Evolutionary conservation across 352 stramenopile species (phyloP), one percentile per base, ranked within the genome.

Genomic region (Achlya hypogyna): DNA sequence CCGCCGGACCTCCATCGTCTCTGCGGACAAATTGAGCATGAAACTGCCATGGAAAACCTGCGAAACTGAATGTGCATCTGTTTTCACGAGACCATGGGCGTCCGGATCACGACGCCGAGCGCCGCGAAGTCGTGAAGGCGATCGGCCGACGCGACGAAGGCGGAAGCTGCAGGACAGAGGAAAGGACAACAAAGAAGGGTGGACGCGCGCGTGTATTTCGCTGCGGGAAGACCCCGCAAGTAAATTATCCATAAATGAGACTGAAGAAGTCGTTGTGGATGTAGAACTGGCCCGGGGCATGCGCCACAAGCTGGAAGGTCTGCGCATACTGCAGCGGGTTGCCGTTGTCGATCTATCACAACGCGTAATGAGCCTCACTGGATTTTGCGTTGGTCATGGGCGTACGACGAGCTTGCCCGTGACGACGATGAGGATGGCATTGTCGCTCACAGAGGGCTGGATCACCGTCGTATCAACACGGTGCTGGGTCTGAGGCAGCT

Each of bases 221-320:
- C 38, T n/a, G n/a, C n/a, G n/a, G 38, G 2, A 45, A n/a, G 14
- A 45, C n/a, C 14, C 12, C 38, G 38, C 12, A 18, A 18, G 12
- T 45, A 45, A 56, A 25, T 85, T 97, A 96, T 73, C 91, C 95
- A 78, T 98, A 98, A 77, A 98, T 97, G 68, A 99, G 86, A 80
- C 96, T 88, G 82, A 98, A 98, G 43, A 99, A 76, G 75, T 97
- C 89, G 79, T 99, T 99, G 75, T 98, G 92, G 54, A 99, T 96
- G 81, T 98, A 98, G 79, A 98, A 99, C 72, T 94, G 78, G 53
- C 89, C 91, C 8, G 88, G 91, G 54, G 84, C 86, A 58, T 95
- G 91, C 25, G 87, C 83, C 42, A 98, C 92, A 49, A 98, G 82
- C 76, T 98, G 93, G 76, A 99, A 98, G 25, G 98, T 89, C 72